Conservation (phyloP, 2,329 filamentous ascomycete genomes). For the Aspergillus aculeatinus region DNA sequence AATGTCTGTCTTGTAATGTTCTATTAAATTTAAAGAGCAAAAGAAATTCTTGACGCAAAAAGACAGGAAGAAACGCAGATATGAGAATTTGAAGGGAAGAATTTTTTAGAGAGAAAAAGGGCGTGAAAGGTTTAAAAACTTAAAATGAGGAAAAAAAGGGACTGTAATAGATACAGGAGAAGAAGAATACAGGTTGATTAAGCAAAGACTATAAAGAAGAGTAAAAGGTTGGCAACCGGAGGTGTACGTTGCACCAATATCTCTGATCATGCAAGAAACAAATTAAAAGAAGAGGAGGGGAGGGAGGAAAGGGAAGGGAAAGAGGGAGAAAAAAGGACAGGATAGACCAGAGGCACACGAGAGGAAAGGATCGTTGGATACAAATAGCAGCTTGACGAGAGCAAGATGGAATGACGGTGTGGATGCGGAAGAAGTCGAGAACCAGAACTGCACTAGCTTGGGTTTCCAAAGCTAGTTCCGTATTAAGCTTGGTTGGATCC, state of each 20-base stretch:
- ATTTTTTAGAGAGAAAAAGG: constrained; percentile 7
- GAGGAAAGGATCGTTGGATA: constrained; percentile 24
- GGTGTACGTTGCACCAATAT: background rate
- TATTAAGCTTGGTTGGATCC: constrained; percentile 17
- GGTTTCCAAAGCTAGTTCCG: constrained; percentile 12
- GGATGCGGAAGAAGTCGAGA: constrained; percentile 19
- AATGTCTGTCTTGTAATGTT: constrained; percentile 4
- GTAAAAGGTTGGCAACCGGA: constrained; percentile 1
- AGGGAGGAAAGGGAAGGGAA: constrained; percentile 1
- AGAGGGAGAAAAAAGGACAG: constrained; percentile 1
- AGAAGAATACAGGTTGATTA: constrained; percentile 12
- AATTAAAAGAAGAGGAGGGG: constrained; percentile 7
- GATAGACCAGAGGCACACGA: constrained; percentile 10
- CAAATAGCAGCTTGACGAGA: constrained; percentile 18
- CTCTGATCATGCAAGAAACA: constrained; percentile 12
- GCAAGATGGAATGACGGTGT: constrained; percentile 29
- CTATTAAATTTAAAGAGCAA: constrained; percentile 6
- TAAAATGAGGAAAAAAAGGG: constrained; percentile 20
- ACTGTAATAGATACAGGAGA: constrained; percentile 14
- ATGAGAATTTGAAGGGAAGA: constrained; percentile 8
- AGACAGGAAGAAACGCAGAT: constrained; percentile 8
- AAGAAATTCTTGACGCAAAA: constrained; percentile 8
- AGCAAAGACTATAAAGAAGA: constrained; percentile 10
- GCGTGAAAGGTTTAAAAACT: constrained; percentile 14
- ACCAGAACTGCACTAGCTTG: constrained; percentile 12